Evolutionary conservation across 1,284 basidiomycete species (phyloP), one percentile per base, ranked within the genome.

Genomic region (Ustilago sp.): DNA sequence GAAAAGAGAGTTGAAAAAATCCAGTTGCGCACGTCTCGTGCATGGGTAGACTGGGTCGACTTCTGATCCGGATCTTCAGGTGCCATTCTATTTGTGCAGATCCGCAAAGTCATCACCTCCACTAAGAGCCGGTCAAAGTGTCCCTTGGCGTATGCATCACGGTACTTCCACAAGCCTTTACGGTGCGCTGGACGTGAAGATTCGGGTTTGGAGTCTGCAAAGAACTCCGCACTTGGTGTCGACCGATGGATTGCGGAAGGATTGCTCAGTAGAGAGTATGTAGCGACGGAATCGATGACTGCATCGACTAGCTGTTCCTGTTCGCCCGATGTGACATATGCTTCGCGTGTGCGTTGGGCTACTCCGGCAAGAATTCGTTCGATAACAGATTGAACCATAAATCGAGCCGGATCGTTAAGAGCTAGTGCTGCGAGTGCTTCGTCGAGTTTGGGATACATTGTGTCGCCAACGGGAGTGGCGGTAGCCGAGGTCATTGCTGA

Each of bases 61-160:
- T 63, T 69, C 23, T 51, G 47, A 39, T 82, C 82, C 31, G 82
- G 80, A 61, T 83, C 82, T 43, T 83, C 82, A 0, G 70, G 59
- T 3, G 63, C 71, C 53, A 74, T 55, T 11, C 61, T 61, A 34
- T 61, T 62, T 41, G 76, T 43, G 15, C 55, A 75, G 19, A 77
- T 38, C 2, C 82, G 62, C 48, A 65, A 59, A 15, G 73, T 71
- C 8, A 82, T 31, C 15, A 65, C 56, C 41, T 74, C 74, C 23
- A 82, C 68, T 6, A 81, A 51, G 9, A 34, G 32, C 17, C 65
- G 47, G 12, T 70, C 65, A 15, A 83, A 76, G 34, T 64, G 36
- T 23, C 77, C 74, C 6, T 51, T 23, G 8, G 34, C 36, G 41
- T 75, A 83, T 1, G 75, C 76, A 12, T 69, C 34, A 12, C 70